Evolutionary conservation across 345 rosid genomes (phyloP).

Genomic region (Raphanus sativus): DNA sequence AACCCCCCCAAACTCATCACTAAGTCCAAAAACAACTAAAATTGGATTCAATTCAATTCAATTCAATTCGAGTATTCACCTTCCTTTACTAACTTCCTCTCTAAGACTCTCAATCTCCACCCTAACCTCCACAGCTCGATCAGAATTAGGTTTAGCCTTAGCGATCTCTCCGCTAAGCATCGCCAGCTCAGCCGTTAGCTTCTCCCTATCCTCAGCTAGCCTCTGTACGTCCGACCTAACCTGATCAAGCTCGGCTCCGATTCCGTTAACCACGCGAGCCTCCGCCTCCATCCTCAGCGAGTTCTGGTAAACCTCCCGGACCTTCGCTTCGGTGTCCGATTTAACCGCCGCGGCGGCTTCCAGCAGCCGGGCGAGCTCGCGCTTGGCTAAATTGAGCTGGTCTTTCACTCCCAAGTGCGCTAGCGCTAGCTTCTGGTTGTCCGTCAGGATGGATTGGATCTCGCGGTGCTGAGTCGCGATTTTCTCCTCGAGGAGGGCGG

Average conservation of each 20-base stretch:
- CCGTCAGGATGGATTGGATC: constrained; percentile 65
- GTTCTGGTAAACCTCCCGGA: constrained; percentile 65
- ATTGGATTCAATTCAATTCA: neutral
- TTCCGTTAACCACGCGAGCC: constrained; percentile 52
- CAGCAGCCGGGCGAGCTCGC: constrained; percentile 50
- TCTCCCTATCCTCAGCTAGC: constrained; percentile 43
- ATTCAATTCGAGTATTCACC: constrained; percentile 44
- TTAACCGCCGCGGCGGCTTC: constrained; percentile 52
- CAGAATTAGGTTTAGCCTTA: constrained; percentile 52
- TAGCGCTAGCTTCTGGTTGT: constrained; percentile 65
- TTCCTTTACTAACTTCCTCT: constrained; percentile 68
- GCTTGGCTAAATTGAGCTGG: constrained; percentile 58
- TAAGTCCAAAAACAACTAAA: neutral
- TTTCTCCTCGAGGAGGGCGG: constrained; percentile 64
- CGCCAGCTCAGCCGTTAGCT: constrained; percentile 48
- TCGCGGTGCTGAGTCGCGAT: constrained; percentile 65
- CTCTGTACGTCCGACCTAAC: constrained; percentile 55
- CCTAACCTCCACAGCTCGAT: constrained; percentile 43
- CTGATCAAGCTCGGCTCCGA: constrained; percentile 55
- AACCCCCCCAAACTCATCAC: neutral
- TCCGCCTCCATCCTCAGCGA: constrained; percentile 71
- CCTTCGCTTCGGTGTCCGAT: constrained; percentile 62
- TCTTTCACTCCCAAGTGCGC: constrained; percentile 69
- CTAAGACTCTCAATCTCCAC: constrained; percentile 54
- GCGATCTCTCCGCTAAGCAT: constrained; percentile 47